Evolutionary conservation across 2,329 filamentous ascomycete species (phyloP).

Genomic region (Chrysosporium queenslandicum): DNA sequence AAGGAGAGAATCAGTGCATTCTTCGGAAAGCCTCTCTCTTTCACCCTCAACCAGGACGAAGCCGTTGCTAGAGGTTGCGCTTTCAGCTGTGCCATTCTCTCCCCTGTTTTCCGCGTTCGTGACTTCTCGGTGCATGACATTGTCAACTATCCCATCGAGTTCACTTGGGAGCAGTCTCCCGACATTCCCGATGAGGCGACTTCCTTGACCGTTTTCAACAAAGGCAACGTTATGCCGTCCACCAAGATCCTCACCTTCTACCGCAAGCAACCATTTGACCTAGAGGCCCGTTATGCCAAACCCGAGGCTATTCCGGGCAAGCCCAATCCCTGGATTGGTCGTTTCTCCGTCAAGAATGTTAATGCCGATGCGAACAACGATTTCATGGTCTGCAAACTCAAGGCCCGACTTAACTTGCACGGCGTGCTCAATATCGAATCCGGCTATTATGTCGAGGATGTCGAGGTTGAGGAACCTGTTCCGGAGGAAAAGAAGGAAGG

Average conservation of each 20-base stretch:
- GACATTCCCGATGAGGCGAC: slow-evolving; percentile 99
- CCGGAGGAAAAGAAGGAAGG: slow-evolving; percentile 63
- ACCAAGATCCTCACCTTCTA: slow-evolving; percentile 99
- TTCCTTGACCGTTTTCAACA: slow-evolving; percentile 92
- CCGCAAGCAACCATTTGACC: slow-evolving; percentile 91
- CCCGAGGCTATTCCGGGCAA: slow-evolving; percentile 80
- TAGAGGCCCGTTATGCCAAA: slow-evolving; percentile 88
- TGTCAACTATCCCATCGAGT: slow-evolving; percentile 96
- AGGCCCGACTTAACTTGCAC: slow-evolving; percentile 92
- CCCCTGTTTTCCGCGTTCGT: slow-evolving; percentile 93
- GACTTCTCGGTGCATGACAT: slow-evolving; percentile 98
- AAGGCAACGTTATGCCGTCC: slow-evolving; percentile 90
- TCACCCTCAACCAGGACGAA: slow-evolving; percentile 97
- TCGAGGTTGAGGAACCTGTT: slow-evolving; percentile 90
- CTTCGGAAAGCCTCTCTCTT: slow-evolving; percentile 87
- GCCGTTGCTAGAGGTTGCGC: slow-evolving; percentile 90
- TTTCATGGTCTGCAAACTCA: slow-evolving; percentile 99
- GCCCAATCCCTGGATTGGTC: slow-evolving; percentile 87
- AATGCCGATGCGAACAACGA: slow-evolving; percentile 88
- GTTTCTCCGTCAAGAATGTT: slow-evolving; percentile 96
- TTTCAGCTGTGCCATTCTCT: slow-evolving; percentile 95
- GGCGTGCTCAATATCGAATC: slow-evolving; percentile 93
- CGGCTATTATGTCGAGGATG: slow-evolving; percentile 95
- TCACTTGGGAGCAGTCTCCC: slow-evolving; percentile 95
- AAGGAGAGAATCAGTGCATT: slow-evolving; percentile 83